Evolutionary conservation across 768 basidiomycete genomes (phyloP).

Genomic region (Tricholoma furcatifolium): DNA sequence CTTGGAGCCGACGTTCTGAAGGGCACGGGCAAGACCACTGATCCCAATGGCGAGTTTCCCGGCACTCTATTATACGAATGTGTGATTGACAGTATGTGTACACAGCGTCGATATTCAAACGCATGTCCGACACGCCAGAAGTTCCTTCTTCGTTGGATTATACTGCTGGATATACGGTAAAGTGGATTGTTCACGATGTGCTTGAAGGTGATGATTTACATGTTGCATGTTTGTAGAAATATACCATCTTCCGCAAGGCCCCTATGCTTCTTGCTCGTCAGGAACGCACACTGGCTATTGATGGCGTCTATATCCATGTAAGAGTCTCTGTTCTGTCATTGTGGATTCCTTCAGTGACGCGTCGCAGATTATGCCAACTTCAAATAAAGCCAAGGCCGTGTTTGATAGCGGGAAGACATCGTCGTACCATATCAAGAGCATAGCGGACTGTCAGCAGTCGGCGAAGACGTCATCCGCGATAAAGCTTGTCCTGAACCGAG

Average conservation of each 20-base stretch:
- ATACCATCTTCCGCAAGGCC: constrained; percentile 89
- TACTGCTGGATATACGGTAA: constrained; percentile 83
- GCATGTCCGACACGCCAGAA: constrained; percentile 73
- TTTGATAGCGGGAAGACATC: constrained; percentile 90
- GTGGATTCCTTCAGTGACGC: not conserved
- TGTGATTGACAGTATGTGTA: not conserved
- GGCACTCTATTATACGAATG: too few relatives aligned
- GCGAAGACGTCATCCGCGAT: constrained; percentile 79
- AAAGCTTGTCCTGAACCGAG: constrained; percentile 83
- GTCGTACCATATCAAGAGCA: constrained; percentile 88
- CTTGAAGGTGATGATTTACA: not conserved
- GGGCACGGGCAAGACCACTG: constrained; percentile 69
- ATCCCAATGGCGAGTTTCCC: constrained; percentile 78
- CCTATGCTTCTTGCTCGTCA: constrained; percentile 92
- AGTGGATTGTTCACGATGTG: too few relatives aligned
- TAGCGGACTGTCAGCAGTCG: constrained; percentile 81
- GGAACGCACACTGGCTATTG: constrained; percentile 89
- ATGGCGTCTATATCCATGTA: constrained; percentile 92
- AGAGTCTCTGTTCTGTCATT: constrained; percentile 17
- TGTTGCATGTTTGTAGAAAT: constrained; percentile 55
- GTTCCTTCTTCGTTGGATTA: constrained; percentile 67
- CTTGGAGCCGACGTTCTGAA: constrained; percentile 70
- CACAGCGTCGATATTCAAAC: constrained; percentile 90
- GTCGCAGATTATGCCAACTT: constrained; percentile 81
- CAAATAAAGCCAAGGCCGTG: constrained; percentile 71